These are phyloP conservation scores for Rhizophlyctis rosea DNA, from an alignment of 192 early-diverging fungal genomes.

Conservation along the genomic window DNA sequence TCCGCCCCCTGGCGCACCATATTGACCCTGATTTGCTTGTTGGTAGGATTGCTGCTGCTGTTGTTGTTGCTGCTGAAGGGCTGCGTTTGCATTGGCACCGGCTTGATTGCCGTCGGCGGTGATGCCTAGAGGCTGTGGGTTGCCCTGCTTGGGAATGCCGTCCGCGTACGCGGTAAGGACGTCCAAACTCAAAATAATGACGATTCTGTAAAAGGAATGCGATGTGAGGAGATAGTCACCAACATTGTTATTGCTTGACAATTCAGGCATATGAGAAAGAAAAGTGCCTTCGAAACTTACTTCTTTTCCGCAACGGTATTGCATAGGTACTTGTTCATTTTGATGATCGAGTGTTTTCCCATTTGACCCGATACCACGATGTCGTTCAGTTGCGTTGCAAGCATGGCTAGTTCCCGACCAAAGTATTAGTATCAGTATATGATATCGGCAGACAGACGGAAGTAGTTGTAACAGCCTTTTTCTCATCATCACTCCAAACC, in stretches of 20 bases:
- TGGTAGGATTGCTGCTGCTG: conserved; percentile 26
- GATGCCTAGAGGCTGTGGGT: conserved; percentile 6
- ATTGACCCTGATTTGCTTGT: conserved; percentile 31
- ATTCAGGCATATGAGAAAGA: background rate
- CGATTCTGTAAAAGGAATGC: conserved; percentile 26
- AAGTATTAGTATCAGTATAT: too few species aligned
- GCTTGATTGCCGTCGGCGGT: conserved; percentile 16
- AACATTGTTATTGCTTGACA: conserved; percentile 25
- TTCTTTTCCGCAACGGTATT: conserved; percentile 50
- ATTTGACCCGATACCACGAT: conserved; percentile 43
- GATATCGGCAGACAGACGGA: too few species aligned
- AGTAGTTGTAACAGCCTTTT: too few species aligned
- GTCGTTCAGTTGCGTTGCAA: conserved; percentile 50
- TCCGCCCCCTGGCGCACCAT: background rate
- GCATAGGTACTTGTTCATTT: conserved; percentile 42
- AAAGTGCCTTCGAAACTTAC: conserved; percentile 26
- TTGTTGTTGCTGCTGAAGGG: conserved; percentile 32
- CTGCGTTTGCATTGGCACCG: conserved; percentile 10
- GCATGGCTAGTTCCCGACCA: too few species aligned
- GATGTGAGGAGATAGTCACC: background rate
- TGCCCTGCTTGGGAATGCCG: conserved; percentile 15
- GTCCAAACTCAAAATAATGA: conserved; percentile 50
- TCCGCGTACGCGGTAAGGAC: conserved; percentile 33
- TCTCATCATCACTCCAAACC: too few species aligned
- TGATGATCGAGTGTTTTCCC: conserved; percentile 51